Base-by-base conservation (phyloP, 2,329 filamentous ascomycete species). In the Amylocarpus encephaloides region DNA sequence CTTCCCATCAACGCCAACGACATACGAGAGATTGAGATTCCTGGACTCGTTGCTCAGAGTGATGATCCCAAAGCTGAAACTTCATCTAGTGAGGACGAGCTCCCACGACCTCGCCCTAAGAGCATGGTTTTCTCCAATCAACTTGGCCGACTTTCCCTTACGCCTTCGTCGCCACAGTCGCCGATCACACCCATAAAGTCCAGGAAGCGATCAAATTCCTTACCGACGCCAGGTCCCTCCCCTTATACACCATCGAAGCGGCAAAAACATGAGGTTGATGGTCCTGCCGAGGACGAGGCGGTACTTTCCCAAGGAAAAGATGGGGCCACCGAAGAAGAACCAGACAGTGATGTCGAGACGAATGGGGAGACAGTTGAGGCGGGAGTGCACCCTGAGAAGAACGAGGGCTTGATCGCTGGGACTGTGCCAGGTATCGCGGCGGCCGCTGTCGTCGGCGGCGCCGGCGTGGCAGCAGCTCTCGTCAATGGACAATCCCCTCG, bases 1-100 rank as follows among this genome's bases (percentile, higher is more conserved):
- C 70, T 93, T 9, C 87, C 87, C 0, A 71, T 83, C 36, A 73
- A 73, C 19, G 74, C 80, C 33, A 76, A 82, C 43, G 88, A 94
- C 62, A 70, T 92, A 6, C 77, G 84, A 41, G 88, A 94, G 64
- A 93, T 94, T 38, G 86, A 93, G 62, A 78, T 89, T 40, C 86
- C 86, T 3, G 86, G 85, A 0, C 73, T 89, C 5, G 79, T 77
- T 1, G 67, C 66, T 11, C 76, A 82, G 56, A 80, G 74, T 50
- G 82, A 88, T 49, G 82, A 84, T 12, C 84, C 85, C 46, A 72
- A 72, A 5, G 71, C 72, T 11, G 72, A 71, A 7, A 67, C 71
- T 2, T 65, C 68, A 4, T 66, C 68, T 1, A 66, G 69, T 1
- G 61, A 67, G 1, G 61, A 71, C 52, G 59, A 73, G 60, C 30